Percentiles rank a stretch among this genome's conserved stretches.
Evolutionary conservation across 1,139 yeast species (phyloP).

Genomic region (Debaryomycetaceae sp.): DNA sequence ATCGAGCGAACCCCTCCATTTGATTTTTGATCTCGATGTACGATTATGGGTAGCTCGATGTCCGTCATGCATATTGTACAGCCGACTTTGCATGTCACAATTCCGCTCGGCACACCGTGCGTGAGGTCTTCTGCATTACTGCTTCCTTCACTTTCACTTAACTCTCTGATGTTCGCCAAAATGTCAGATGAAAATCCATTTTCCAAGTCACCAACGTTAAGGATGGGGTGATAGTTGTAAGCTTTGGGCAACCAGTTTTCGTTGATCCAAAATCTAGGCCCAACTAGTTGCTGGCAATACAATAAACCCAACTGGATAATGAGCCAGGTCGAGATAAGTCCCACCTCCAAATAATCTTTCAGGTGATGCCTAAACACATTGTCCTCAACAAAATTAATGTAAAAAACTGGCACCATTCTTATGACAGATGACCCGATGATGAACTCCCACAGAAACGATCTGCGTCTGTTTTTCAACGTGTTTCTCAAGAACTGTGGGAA

Average conservation of each 20-base stretch:
- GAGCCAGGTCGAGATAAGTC: conserved; percentile 48
- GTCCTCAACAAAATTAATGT: conserved; percentile 44
- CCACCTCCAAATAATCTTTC: conserved; percentile 47
- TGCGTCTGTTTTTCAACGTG: conserved; percentile 65
- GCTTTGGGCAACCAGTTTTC: conserved; percentile 70
- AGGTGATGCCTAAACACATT: conserved; percentile 56
- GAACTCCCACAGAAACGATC: conserved; percentile 67
- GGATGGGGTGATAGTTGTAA: conserved; percentile 73
- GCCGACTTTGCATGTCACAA: conserved; percentile 40
- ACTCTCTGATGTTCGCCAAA: conserved; percentile 20
- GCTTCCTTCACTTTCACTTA: conserved; percentile 20
- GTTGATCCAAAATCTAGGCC: conserved; percentile 83
- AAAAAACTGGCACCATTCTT: conserved; percentile 61
- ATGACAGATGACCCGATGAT: conserved; percentile 61
- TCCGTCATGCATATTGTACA: conserved; percentile 91
- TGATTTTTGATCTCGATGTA: conserved; percentile 13
- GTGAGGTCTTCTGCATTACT: conserved; percentile 16
- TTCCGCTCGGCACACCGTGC: conserved; percentile 1
- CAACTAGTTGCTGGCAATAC: conserved; percentile 59
- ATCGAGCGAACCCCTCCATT: conserved; percentile 9
- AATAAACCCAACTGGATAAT: conserved; percentile 51
- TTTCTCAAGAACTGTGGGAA: conserved; percentile 85
- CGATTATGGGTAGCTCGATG: conserved; percentile 55
- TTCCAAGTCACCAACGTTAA: conserved; percentile 60
- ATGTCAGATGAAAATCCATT: conserved; percentile 44